Base-by-base conservation (phyloP, 768 basidiomycete genomes). In the Pisolithus albus region DNA sequence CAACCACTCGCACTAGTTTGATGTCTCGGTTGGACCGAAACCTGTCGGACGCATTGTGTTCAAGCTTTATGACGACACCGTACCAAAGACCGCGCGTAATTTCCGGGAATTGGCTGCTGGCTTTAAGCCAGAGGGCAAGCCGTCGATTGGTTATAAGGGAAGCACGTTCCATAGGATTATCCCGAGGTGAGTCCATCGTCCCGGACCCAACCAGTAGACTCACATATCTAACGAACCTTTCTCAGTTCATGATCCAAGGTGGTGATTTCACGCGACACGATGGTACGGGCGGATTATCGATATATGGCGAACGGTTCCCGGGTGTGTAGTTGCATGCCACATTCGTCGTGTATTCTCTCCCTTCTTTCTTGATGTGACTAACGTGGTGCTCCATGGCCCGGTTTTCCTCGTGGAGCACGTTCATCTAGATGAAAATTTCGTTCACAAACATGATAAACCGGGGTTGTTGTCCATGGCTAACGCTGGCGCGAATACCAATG, bases 401-500 rank as follows among this genome's bases (percentile, higher is more conserved):
- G 30, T 23, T 23, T 36, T 36, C 28, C 13, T 21, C 21, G 28
- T 26, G 39, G 40, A n/a, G 18, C 7, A 18, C 23, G 7, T 47
- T 7, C 18, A 23, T 44, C 11, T 54, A 79, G 85, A 87, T 54
- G 85, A 89, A 71, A 88, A 82, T 72, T 90, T 89, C 68, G 64
- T 72, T 51, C 64, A 79, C 52, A 75, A 72, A 54, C 88, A 90
- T 66, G 67, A 70, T 58, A 79, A 77, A 61, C 79, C 82, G 8
- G 83, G 79, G 61, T 68, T 88, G 19, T 76, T 91, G 56, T 86
- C 85, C 39, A 89, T 90, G 88, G 94, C 94, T 37, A 96, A 89
- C 59, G 88, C 91, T 34, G 91, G 92, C 46, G 73, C 73, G 1
- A 79, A 86, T 70, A 88, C 87, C 37, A 89, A 88, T 52, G 87